Evolutionary conservation across 2,329 filamentous ascomycete species (phyloP).

Genomic region (Immersiporthe knoxdaviesiana): DNA sequence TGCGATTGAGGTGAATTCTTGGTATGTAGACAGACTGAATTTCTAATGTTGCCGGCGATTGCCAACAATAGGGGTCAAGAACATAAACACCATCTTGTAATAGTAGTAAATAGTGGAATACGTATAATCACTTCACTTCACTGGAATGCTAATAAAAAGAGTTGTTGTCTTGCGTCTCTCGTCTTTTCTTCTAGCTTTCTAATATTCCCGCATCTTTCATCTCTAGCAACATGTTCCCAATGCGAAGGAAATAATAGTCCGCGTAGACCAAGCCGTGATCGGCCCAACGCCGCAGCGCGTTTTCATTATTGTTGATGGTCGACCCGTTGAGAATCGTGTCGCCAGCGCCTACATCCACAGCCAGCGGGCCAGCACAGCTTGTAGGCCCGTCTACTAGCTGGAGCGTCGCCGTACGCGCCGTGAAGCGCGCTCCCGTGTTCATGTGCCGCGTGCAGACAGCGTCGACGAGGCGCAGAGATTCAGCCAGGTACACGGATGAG

Average conservation of each 20-base stretch:
- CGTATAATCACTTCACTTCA: too few species aligned
- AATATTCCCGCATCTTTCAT: not conserved
- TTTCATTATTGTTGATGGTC: constrained; percentile 51
- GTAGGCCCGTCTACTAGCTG: not conserved
- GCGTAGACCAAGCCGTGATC: constrained; percentile 54
- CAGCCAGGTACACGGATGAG: not conserved
- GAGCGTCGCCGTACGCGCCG: not conserved
- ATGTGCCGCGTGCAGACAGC: not conserved
- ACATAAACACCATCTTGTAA: too few species aligned
- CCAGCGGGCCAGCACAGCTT: not conserved
- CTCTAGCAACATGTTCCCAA: constrained; percentile 49
- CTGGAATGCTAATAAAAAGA: too few species aligned
- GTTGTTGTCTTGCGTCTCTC: too few species aligned
- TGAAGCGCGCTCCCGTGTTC: not conserved
- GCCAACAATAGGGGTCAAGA: too few species aligned
- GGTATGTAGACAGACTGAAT: too few species aligned
- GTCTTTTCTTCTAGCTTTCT: too few species aligned
- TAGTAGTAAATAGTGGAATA: too few species aligned
- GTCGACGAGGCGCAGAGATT: not conserved
- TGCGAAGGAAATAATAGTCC: constrained; percentile 51
- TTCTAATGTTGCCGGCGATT: too few species aligned
- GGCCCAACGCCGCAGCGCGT: constrained; percentile 48
- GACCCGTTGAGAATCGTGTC: constrained; percentile 51
- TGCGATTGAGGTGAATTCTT: too few species aligned
- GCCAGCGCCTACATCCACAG: constrained; percentile 30